These are phyloP conservation scores for Prunus armeniaca DNA, from an alignment of 306 rosid genomes.

Conservation along the genomic window DNA sequence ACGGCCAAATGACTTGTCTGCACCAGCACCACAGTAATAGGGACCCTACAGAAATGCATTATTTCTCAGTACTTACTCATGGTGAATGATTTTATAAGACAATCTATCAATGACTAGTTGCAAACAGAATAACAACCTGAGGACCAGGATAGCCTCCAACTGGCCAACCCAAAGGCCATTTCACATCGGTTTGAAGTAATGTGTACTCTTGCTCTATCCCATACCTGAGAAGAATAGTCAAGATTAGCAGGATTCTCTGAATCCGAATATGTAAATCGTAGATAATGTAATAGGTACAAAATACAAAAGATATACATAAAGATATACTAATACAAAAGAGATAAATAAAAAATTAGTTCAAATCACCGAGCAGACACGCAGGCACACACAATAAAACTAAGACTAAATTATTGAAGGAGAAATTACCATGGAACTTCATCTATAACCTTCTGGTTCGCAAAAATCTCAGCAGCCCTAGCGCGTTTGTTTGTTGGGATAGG, in stretches of 20 bases:
- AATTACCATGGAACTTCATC: constrained; percentile 84
- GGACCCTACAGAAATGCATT: constrained; percentile 62
- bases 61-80: constrained; percentile 1
- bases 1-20: constrained; percentile 98
- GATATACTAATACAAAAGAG: background rate
- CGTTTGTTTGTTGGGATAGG: constrained; percentile 99
- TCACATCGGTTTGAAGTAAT: constrained; percentile 82
- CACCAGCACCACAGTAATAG: constrained; percentile 89
- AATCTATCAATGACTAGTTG: background rate
- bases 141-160: constrained; percentile 99
- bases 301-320: background rate
- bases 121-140: constrained; percentile 53
- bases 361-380: background rate
- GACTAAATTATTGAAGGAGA: background rate
- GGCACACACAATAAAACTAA: background rate
- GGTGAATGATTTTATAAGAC: background rate
- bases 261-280: background rate
- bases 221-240: constrained; percentile 57
- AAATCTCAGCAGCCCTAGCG: constrained; percentile 78
- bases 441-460: constrained; percentile 68
- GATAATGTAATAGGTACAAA: background rate
- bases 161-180: constrained; percentile 99
- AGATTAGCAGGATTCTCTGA: constrained; percentile 27
- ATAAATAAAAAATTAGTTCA: background rate
- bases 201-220: constrained; percentile 99